Percentiles rank a stretch among this genome's conserved stretches.
Conservation (phyloP, 306 rosid species). For the Carpinus viminea region DNA sequence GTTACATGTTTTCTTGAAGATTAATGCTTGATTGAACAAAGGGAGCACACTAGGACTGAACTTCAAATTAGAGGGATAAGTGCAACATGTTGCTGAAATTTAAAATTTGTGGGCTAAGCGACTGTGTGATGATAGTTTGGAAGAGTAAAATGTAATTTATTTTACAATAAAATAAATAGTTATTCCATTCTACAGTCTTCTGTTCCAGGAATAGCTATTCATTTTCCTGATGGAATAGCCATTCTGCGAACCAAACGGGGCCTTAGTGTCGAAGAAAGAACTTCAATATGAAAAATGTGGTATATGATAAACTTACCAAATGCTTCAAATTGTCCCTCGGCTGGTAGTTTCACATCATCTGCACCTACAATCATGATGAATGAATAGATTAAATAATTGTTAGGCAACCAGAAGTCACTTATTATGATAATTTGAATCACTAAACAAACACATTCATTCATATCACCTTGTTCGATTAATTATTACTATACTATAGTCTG, state of each 20-base stretch:
- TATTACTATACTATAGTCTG: background rate
- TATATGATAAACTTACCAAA: constrained; percentile 57
- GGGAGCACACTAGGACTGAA: too few species aligned
- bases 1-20: too few species aligned
- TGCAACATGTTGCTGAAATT: too few species aligned
- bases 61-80: too few species aligned
- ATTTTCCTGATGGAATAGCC: too few species aligned
- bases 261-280: background rate
- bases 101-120: too few species aligned
- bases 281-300: background rate
- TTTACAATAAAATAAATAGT: background rate
- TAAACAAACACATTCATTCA: background rate
- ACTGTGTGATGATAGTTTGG: too few species aligned
- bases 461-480: background rate
- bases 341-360: constrained; percentile 75
- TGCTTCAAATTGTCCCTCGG: constrained; percentile 75
- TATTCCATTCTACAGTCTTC: too few species aligned
- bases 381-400: constrained; percentile 17
- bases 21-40: too few species aligned
- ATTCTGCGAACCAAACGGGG: too few species aligned
- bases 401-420: constrained; percentile 13
- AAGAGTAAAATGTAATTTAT: too few species aligned
- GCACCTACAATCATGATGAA: constrained; percentile 22
- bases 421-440: background rate
- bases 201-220: too few species aligned